Evolutionary conservation across 164 flowering plant species (phyloP), one percentile per base, ranked within the genome.

Genomic region (Amborella trichopoda): DNA sequence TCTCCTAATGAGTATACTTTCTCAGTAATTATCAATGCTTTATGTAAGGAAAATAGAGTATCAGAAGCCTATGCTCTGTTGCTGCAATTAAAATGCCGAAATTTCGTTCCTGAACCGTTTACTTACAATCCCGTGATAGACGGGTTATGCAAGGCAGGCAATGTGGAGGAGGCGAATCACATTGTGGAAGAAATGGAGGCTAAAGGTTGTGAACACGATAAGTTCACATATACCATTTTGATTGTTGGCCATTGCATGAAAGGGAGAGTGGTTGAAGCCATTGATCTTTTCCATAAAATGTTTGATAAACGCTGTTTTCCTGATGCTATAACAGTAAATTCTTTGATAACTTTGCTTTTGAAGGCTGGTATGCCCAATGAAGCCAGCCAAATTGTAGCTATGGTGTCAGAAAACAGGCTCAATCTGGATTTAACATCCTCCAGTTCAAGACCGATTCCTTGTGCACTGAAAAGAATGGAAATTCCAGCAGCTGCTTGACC

Each of bases 221-320:
- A 74, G 54, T 34, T 53, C 33, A 90, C 98, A 24, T 90, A 65
- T 65, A 90, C 94, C 30, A 90, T 83, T 64, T 84, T 90, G 40
- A 83, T 83, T 28, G 61, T 90, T 49, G 98, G 98, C 50, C 88
- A 90, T 48, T 86, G 94, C 60, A 69, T 90, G 98, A 86, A 90
- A 67, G 98, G 94, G 51, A 76, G 83, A 60, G 74, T 79, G 80
- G 25, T 20, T 2, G 94, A 83, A 48, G 95, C 94, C 47, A 72
- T 90, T 44, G 30, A 44, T 50, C 59, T 81, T 26, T 86, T 71
- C 34, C 45, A 77, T 59, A 76, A 76, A 69, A 90, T 90, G 95
- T 23, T 71, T 51, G 49, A 33, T 27, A 55, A 49, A 41, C 69
- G 77, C 23, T 86, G 94, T 64, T 50, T 62, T 11, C 94, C 91